These are phyloP conservation scores for Astrocystis sublimbata DNA, from an alignment of 495 filamentous ascomycete species.

Conservation along the genomic window DNA sequence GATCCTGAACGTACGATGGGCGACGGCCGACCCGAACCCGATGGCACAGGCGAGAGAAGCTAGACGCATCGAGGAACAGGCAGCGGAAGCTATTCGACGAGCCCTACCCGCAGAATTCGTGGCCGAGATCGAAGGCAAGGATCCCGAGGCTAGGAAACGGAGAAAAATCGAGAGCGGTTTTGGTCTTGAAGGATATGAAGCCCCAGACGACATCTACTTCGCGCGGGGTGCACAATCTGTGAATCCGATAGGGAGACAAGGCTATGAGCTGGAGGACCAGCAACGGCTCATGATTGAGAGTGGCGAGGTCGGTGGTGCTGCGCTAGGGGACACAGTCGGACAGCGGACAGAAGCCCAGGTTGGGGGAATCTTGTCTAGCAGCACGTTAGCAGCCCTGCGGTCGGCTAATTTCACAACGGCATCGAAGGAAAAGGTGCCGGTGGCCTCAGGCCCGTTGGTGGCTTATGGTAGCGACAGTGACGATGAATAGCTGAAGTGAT, in stretches of 20 bases:
- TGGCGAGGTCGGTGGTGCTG: slow-evolving; percentile 22
- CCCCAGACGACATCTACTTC: slow-evolving; percentile 93
- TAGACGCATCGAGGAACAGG: slow-evolving; percentile 88
- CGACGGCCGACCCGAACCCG: slow-evolving; percentile 94
- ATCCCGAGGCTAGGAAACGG: slow-evolving; percentile 80
- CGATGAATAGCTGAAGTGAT: slow-evolving; percentile 27
- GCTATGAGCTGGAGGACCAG: slow-evolving; percentile 49
- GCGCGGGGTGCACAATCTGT: slow-evolving; percentile 64
- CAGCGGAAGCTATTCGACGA: slow-evolving; percentile 89
- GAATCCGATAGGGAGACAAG: slow-evolving; percentile 56
- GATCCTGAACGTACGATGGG: slow-evolving; percentile 95
- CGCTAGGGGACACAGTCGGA: slow-evolving; percentile 46
- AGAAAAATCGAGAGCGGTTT: slow-evolving; percentile 89
- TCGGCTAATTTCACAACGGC: slow-evolving; percentile 51
- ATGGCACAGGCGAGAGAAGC: slow-evolving; percentile 92
- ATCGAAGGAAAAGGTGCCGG: slow-evolving; percentile 47
- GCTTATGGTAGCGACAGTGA: slow-evolving; percentile 93
- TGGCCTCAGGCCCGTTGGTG: slow-evolving; percentile 69
- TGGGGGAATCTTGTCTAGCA: slow-evolving; percentile 76
- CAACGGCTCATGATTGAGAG: slow-evolving; percentile 54
- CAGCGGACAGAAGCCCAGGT: slow-evolving; percentile 44
- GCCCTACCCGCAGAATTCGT: slow-evolving; percentile 92
- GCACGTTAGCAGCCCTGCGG: slow-evolving; percentile 73
- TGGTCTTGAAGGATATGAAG: slow-evolving; percentile 88
- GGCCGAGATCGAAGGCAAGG: slow-evolving; percentile 89